Conservation (phyloP, 805 yeast species). For the Blastobotrys robertii region DNA sequence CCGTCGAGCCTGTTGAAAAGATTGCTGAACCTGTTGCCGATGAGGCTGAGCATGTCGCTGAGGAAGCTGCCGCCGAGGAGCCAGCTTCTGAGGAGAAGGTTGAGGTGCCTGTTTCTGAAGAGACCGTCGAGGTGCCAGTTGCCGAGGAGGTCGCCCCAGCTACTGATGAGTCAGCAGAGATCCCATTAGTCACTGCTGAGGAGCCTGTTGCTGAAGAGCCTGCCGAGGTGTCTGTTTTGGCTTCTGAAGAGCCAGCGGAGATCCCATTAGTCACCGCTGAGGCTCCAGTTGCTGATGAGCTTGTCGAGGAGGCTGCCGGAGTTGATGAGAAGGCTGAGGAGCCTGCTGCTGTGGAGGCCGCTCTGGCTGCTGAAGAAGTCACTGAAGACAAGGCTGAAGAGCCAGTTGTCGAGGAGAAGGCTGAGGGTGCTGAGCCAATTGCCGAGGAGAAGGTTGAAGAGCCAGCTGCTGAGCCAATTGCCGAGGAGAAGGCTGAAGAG, state of each 20-base stretch:
- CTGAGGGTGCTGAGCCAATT: too few relatives aligned
- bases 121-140: neutral
- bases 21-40: neutral
- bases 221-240: neutral
- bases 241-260: neutral
- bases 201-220: neutral
- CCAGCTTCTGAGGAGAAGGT: neutral
- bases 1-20: constrained; percentile 1
- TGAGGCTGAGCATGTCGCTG: constrained; percentile 3
- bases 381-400: neutral
- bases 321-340: neutral
- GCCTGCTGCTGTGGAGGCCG: neutral
- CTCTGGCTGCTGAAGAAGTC: neutral
- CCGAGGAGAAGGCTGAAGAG: neutral
- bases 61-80: constrained; percentile 2
- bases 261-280: neutral
- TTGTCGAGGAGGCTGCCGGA: neutral
- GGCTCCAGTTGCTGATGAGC: neutral
- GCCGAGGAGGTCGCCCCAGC: neutral
- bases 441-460: too few relatives aligned
- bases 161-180: neutral
- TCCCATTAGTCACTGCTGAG: neutral
- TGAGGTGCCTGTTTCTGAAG: constrained; percentile 2
- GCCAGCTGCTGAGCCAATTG: too few relatives aligned
- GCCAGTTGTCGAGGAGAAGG: too few relatives aligned